phyloP scores from a whole-genome alignment of 2,329 filamentous ascomycete genomes.

The Aspergillus fijiensis region DNA sequence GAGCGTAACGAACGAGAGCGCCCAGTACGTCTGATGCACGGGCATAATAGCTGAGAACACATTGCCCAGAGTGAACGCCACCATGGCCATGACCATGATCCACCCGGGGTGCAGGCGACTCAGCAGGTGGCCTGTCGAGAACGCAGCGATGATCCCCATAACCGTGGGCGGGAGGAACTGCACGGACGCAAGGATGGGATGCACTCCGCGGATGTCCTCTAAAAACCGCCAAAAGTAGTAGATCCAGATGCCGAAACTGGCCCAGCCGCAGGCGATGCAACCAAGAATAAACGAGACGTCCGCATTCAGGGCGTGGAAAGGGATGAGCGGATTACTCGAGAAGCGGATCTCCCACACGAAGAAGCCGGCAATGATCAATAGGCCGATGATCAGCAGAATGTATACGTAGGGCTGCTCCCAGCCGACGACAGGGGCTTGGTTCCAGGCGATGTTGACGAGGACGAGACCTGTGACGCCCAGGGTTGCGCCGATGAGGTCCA shows the following conservation, averaged over 20 bases:
- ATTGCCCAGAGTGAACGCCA: conserved; percentile 44
- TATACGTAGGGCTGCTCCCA: conserved; percentile 60
- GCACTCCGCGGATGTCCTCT: conserved; percentile 24
- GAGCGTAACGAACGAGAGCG: conserved; percentile 59
- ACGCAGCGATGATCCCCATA: conserved; percentile 32
- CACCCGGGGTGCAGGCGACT: conserved; percentile 21
- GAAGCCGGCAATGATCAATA: conserved; percentile 56
- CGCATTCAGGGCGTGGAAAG: conserved; percentile 43
- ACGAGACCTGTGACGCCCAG: conserved; percentile 57
- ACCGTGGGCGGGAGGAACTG: conserved; percentile 32
- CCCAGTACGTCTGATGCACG: conserved; percentile 62
- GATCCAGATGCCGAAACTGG: conserved; percentile 43
- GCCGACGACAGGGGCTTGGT: conserved; percentile 60
- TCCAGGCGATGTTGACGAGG: conserved; percentile 67
- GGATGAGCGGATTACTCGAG: conserved; percentile 56
- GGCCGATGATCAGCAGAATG: conserved; percentile 57
- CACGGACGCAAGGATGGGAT: conserved; percentile 31
- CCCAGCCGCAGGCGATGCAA: conserved; percentile 45
- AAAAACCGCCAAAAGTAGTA: conserved; percentile 42
- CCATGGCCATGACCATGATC: conserved; percentile 29
- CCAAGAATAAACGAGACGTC: conserved; percentile 37
- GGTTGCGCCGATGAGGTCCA: conserved; percentile 44
- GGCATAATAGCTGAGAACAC: conserved; percentile 50
- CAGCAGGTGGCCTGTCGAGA: conserved; percentile 29
- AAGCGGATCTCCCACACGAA: conserved; percentile 51